Conservation (phyloP, 2,329 filamentous ascomycete species). For the Coniochaeta prunicola region DNA sequence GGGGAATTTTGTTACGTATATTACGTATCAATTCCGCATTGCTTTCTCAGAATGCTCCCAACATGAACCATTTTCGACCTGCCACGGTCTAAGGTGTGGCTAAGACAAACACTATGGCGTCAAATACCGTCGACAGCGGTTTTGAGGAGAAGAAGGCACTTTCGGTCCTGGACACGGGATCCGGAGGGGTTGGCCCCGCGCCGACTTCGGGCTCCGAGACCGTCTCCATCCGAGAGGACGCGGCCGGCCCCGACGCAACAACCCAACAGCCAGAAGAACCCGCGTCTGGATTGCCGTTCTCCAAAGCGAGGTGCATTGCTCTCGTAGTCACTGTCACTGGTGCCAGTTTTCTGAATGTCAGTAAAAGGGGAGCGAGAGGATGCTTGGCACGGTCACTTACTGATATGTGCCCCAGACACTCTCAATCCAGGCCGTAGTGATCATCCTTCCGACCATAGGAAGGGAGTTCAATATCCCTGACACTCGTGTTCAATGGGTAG, state of each 20-base stretch:
- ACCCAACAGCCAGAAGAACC: neutral
- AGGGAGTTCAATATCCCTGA: constrained; percentile 48
- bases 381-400: neutral
- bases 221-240: neutral
- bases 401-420: constrained; percentile 35
- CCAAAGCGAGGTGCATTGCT: constrained; percentile 44
- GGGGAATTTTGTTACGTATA: neutral
- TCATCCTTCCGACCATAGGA: constrained; percentile 56
- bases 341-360: constrained; percentile 48
- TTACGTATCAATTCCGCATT: neutral
- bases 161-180: neutral
- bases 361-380: constrained; percentile 5
- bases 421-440: constrained; percentile 51
- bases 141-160: neutral
- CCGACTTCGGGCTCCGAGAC: neutral
- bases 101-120: neutral
- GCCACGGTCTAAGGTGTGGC: neutral
- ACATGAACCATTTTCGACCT: neutral
- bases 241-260: neutral
- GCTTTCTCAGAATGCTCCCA: neutral
- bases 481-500: constrained; percentile 56
- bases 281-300: constrained; percentile 17
- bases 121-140: neutral
- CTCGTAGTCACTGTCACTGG: constrained; percentile 48
- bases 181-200: neutral